Conservation (phyloP, 805 yeast species). For the Candida tibetensis region DNA sequence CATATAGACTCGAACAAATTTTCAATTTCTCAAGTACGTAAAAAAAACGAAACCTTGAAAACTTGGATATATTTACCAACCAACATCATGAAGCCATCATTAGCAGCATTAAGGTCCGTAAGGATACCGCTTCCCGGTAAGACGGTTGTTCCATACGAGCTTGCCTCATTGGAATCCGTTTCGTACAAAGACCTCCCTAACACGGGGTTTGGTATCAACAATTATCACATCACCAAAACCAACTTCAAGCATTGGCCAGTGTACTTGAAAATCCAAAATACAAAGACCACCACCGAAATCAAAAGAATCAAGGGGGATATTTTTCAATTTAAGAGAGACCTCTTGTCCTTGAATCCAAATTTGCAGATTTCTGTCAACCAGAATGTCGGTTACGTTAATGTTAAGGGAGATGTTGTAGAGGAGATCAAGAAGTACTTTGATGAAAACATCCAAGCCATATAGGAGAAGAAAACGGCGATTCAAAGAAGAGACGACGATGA, state of each 20-base stretch:
- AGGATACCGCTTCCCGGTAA: constrained; percentile 17
- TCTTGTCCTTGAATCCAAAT: constrained; percentile 49
- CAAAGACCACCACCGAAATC: constrained; percentile 69
- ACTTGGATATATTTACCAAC: background rate
- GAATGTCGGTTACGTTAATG: constrained; percentile 34
- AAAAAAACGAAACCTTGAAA: background rate
- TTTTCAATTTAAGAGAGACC: constrained; percentile 61
- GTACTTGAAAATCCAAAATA: constrained; percentile 64
- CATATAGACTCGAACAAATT: too few species aligned
- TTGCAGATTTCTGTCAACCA: constrained; percentile 41
- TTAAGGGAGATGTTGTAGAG: constrained; percentile 39
- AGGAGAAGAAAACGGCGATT: too few species aligned
- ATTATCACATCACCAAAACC: constrained; percentile 49
- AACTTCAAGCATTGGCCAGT: constrained; percentile 76
- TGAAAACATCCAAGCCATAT: constrained; percentile 7
- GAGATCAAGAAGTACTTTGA: constrained; percentile 29
- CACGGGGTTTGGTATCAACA: constrained; percentile 34
- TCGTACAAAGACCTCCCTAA: constrained; percentile 25
- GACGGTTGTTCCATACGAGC: constrained; percentile 18
- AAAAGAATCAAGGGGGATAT: constrained; percentile 70
- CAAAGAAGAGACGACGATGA: too few species aligned
- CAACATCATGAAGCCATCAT: constrained; percentile 25
- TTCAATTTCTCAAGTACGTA: too few species aligned
- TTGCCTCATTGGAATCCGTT: constrained; percentile 30
- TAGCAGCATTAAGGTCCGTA: constrained; percentile 20